Base-by-base conservation (phyloP, 352 stramenopile species). In the Globisporangium mamillatum region DNA sequence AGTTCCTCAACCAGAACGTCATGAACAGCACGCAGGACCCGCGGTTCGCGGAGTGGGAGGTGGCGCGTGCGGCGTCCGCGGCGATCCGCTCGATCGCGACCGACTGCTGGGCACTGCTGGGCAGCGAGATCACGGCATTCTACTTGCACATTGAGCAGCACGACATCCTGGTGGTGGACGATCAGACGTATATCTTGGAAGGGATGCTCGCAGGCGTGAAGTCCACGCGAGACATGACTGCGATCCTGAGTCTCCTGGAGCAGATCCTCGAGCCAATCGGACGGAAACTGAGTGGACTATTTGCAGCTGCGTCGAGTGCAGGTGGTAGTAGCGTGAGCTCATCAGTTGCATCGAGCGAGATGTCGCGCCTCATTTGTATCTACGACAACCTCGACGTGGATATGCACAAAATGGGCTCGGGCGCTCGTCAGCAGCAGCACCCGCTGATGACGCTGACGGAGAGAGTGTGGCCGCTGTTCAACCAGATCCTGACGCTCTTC, bases 131-230 rank as follows among this genome's bases (percentile, higher is more conserved):
- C 27, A 71, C 90, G 41, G 72, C 80, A 0, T 96, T 94, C 48
- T 96, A 96, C 50, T 60, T 91, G 60, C 82, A 92, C 57, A 79
- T 96, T 7, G 81, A 96, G 62, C 64, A 83, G 41, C 75, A 79
- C 54, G 81, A 90, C 20, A 70, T 88, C 18, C 87, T 96, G 75
- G 65, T 41, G 12, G 84, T 93, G 18, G 86, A 93, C 27, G 87
- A 96, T 34, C 88, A 96, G 67, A 83, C 92, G n/a, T 70, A 94
- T n/a, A 82, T 96, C 52, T 74, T 96, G 2, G 84, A 96, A 66
- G 88, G 88, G 7, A 79, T 94, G 54, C 92, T 84, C 60, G 68
- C 74, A 7, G 88, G 86, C 34, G 84, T 92, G 34, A 69, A 73
- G 2, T 80, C 79, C 9, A 78, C 74, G 6, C 69, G 74, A 1